Percentiles rank a stretch among this genome's conserved stretches.
These are phyloP conservation scores for Graphilbum sp. DNA, from an alignment of 2,329 filamentous ascomycete species.

Conservation along the genomic window DNA sequence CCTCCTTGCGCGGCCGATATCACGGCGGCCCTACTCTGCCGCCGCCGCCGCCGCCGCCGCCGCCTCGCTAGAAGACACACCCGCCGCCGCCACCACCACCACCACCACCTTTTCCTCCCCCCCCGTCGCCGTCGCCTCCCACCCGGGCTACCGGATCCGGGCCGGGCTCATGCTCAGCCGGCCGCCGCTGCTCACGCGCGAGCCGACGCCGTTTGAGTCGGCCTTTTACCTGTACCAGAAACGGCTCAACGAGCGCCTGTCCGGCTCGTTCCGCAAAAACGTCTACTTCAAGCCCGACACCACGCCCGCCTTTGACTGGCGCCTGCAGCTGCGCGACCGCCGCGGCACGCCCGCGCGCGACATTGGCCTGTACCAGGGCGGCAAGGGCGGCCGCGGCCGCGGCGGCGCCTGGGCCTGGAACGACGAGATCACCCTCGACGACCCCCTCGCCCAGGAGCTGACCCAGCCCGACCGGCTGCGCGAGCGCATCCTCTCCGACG, in stretches of 20 bases:
- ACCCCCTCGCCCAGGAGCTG: constrained; percentile 32
- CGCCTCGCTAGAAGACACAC: constrained; percentile 12
- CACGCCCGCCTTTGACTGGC: constrained; percentile 73
- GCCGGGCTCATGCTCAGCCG: constrained; percentile 73
- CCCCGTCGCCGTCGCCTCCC: constrained; percentile 8
- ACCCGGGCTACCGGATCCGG: constrained; percentile 28
- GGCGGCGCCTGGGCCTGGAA: constrained; percentile 57
- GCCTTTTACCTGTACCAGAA: constrained; percentile 95
- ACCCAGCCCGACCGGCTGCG: constrained; percentile 43
- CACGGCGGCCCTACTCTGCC: constrained; percentile 18
- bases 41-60: constrained; percentile 12
- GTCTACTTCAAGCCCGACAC: constrained; percentile 95
- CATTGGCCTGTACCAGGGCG: constrained; percentile 61
- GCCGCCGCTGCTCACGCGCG: constrained; percentile 70
- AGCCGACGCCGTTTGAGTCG: constrained; percentile 76
- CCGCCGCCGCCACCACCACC: constrained; percentile 15
- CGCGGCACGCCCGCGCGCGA: constrained; percentile 61
- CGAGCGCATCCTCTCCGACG: constrained; percentile 57
- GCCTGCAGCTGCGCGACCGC: constrained; percentile 65
- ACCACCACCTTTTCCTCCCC: not conserved
- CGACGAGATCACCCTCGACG: constrained; percentile 71
- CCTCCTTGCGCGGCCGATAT: constrained; percentile 1
- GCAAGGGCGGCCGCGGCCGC: constrained; percentile 12
- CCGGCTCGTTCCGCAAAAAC: constrained; percentile 70
- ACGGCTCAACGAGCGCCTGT: constrained; percentile 82